Evolutionary conservation across 2,329 filamentous ascomycete species (phyloP), one percentile per base, ranked within the genome.

Genomic region (Pseudocercospora crystallina): DNA sequence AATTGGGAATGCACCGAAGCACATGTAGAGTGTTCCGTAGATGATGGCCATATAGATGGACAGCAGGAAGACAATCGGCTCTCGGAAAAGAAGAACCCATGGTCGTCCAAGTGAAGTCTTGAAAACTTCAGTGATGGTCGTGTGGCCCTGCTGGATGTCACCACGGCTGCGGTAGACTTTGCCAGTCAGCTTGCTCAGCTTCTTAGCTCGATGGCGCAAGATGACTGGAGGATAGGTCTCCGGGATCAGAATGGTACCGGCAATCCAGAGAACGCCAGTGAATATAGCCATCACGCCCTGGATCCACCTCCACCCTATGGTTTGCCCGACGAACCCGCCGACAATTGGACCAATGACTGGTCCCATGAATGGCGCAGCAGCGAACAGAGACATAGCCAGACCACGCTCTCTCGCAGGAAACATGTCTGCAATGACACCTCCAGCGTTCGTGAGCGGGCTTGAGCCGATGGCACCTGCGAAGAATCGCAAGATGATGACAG

Each of bases 221-320:
- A 83, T 69, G 8, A 80, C 75, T 0, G 82, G 81, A 0, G 78
- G 72, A 60, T 84, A 84, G 0, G 82, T 85, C 67, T 84, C 82
- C 2, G 80, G 81, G 3, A 84, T 74, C 32, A 76, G 56, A 29
- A 82, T 52, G 0, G 73, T 63, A 47, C 76, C 77, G 38, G 76
- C 41, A 39, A 84, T 75, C 78, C 81, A 85, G 43, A 86, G 75
- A 9, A 76, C 69, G 8, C 81, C 82, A 2, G 81, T 83, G 65
- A 87, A 84, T 53, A 83, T 81, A 43, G 80, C 75, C 68, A 83
- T 76, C 49, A 86, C 68, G 2, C 81, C 82, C 68, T 82, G 75
- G 26, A 87, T 79, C 86, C 85, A 89, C 56, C 82, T 76, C 85
- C 85, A 88, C 37, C 84, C 84, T 3, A 76, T 75, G 1, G 76